Evolutionary conservation across 139 green algal genomes (phyloP).

Genomic region (Micromonas pusilla): DNA sequence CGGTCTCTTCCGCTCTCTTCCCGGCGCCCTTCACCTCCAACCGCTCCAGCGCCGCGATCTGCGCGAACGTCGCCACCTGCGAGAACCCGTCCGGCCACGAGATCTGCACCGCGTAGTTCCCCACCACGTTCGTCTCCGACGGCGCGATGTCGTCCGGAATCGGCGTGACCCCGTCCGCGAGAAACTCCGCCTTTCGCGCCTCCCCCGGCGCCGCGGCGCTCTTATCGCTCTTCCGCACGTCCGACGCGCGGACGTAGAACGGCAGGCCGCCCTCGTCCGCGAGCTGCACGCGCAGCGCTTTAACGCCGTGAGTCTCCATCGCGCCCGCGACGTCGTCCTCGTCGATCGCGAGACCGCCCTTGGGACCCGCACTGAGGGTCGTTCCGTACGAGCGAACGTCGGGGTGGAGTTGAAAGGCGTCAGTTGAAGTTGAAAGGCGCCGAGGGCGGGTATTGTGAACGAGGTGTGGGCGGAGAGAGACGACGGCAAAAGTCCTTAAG

Average conservation of each 20-base stretch:
- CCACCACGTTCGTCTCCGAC: conserved; percentile 60
- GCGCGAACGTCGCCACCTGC: conserved; percentile 35
- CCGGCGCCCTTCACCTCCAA: too few relatives aligned
- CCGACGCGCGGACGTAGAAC: background rate
- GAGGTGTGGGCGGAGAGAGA: too few relatives aligned
- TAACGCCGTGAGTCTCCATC: too few relatives aligned
- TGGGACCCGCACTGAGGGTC: too few relatives aligned
- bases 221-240: background rate
- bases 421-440: too few relatives aligned
- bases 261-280: background rate
- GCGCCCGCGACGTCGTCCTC: background rate
- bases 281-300: conserved; percentile 1
- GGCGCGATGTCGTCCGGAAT: conserved; percentile 68
- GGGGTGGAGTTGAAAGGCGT: too few relatives aligned
- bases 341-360: background rate
- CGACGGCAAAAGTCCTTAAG: too few relatives aligned
- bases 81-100: conserved; percentile 47
- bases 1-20: too few relatives aligned
- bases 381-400: too few relatives aligned
- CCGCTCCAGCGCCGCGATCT: background rate
- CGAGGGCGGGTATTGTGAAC: too few relatives aligned
- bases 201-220: background rate
- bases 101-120: conserved; percentile 93
- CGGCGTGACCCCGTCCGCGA: background rate
- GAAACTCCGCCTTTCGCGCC: background rate